phyloP scores from a whole-genome alignment of 1,284 basidiomycete genomes.

The Wallemia ichthyophaga region DNA sequence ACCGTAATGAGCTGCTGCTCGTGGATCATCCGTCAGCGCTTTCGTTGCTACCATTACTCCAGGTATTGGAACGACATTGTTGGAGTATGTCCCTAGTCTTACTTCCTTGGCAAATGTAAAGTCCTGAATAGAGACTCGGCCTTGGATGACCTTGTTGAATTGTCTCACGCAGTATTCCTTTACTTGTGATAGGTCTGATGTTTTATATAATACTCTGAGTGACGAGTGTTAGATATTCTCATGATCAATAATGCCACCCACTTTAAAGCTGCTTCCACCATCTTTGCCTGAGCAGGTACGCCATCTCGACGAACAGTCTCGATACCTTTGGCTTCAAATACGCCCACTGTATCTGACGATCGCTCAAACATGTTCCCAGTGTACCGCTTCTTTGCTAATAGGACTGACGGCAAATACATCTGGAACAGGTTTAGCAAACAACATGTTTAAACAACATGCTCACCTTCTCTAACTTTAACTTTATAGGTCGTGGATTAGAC shows the following conservation, averaged over 20 bases:
- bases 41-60: conserved; percentile 63
- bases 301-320: conserved; percentile 85
- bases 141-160: conserved; percentile 59
- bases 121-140: conserved; percentile 52
- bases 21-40: conserved; percentile 39
- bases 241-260: conserved; percentile 15
- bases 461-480: conserved; percentile 92
- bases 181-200: conserved; percentile 57
- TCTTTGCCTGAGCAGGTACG: conserved; percentile 56
- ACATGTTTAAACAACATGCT: conserved; percentile 2
- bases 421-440: conserved; percentile 11
- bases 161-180: conserved; percentile 63
- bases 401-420: conserved; percentile 76
- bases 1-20: conserved; percentile 62
- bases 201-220: conserved; percentile 51
- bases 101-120: conserved; percentile 90
- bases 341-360: conserved; percentile 41
- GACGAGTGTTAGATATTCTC: not conserved
- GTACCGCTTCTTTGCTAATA: conserved; percentile 89
- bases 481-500: conserved; percentile 64
- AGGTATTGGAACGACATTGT: conserved; percentile 57
- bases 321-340: conserved; percentile 89
- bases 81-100: conserved; percentile 64
- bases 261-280: conserved; percentile 65
- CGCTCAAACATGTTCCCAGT: conserved; percentile 84